Evolutionary conservation across 176 grass and related monocot genomes (phyloP).

Genomic region (Aegilops sharonensis): DNA sequence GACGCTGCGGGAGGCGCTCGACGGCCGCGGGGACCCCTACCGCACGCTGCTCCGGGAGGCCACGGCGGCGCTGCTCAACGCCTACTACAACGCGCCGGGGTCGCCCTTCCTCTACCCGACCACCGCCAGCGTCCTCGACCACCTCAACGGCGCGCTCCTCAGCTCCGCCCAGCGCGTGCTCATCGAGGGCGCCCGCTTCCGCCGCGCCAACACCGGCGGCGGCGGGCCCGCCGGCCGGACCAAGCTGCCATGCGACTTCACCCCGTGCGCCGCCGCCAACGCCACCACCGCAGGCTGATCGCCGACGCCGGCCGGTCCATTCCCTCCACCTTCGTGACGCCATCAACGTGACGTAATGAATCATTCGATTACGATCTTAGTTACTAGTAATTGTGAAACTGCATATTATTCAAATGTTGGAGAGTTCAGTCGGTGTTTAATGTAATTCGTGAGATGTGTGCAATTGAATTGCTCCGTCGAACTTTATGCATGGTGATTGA

Average conservation of each 20-base stretch:
- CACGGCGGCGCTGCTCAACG: slow-evolving; percentile 75
- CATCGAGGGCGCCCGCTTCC: slow-evolving; percentile 56
- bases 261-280: slow-evolving; percentile 4
- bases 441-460: background rate
- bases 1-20: slow-evolving; percentile 59
- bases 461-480: background rate
- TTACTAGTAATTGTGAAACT: background rate
- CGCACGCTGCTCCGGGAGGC: slow-evolving; percentile 79
- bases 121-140: slow-evolving; percentile 56
- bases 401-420: background rate
- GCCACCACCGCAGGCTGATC: background rate
- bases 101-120: slow-evolving; percentile 44
- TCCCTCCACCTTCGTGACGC: background rate
- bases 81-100: slow-evolving; percentile 58
- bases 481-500: background rate
- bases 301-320: no score
- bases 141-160: slow-evolving; percentile 56
- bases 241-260: slow-evolving; percentile 54
- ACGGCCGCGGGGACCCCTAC: slow-evolving; percentile 64
- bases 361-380: background rate
- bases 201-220: slow-evolving; percentile 57
- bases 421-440: background rate
- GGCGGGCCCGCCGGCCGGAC: background rate
- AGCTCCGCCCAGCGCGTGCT: slow-evolving; percentile 44
- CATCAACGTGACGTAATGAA: background rate